phyloP scores from a whole-genome alignment of 75 land plant species.

The Chamaecyparis obtusa region DNA sequence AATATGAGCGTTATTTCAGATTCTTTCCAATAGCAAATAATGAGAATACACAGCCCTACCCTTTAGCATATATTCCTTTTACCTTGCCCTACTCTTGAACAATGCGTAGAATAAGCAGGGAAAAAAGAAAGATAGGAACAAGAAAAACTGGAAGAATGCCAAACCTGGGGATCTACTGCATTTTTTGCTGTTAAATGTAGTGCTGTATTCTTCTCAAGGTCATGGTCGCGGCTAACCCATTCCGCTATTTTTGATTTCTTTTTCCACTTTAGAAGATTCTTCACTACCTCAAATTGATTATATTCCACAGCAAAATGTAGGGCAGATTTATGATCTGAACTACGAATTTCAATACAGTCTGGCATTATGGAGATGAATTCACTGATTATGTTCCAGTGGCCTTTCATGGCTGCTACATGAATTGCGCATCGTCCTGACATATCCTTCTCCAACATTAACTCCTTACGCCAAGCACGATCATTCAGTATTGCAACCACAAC shows the following conservation, averaged over 20 bases:
- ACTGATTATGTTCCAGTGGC: not conserved
- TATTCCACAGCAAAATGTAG: no score
- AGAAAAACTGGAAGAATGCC: not conserved
- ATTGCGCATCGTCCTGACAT: not conserved
- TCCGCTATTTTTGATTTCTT: not conserved
- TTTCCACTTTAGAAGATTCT: not conserved
- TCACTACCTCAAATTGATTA: no score
- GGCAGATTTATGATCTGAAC: not conserved
- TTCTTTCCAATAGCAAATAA: no score
- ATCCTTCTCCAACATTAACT: not conserved
- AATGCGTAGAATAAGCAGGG: no score
- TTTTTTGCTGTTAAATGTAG: not conserved
- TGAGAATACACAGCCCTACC: no score
- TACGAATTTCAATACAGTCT: not conserved
- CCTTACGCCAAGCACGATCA: not conserved
- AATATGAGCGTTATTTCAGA: no score
- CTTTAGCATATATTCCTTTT: no score
- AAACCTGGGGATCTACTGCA: not conserved
- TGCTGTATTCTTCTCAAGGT: not conserved
- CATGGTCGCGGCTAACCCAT: not conserved
- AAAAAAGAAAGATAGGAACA: no score
- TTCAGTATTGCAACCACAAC: not conserved
- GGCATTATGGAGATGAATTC: not conserved
- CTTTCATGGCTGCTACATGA: not conserved
- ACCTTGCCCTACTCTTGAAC: no score